Percentiles rank a stretch among this genome's conserved stretches.
Evolutionary conservation across 106 monocot genomes (phyloP).

Genomic region (Dendrobium officinale): DNA sequence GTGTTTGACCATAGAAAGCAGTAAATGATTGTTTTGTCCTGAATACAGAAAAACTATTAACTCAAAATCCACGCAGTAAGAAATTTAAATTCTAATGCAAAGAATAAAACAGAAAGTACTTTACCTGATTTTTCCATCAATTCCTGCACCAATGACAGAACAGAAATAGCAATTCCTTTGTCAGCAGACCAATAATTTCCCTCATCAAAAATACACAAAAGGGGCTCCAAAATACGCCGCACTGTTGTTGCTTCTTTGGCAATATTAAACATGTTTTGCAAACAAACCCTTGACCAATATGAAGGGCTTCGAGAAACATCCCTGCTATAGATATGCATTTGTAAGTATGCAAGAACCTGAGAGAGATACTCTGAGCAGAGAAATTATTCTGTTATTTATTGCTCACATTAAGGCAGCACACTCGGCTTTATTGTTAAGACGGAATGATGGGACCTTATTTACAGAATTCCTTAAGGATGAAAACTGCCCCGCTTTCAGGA

Average conservation of each 20-base stretch:
- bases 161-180: slow-evolving; percentile 53
- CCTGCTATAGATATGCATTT: slow-evolving; percentile 26
- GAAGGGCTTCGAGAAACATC: slow-evolving; percentile 35
- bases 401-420: slow-evolving; percentile 27
- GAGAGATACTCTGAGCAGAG: neutral
- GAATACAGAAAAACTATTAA: slow-evolving; percentile 20
- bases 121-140: slow-evolving; percentile 75
- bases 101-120: neutral
- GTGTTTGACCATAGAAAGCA: slow-evolving; percentile 79
- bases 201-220: slow-evolving; percentile 63
- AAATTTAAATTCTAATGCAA: neutral
- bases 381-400: neutral
- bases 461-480: slow-evolving; percentile 20
- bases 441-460: slow-evolving; percentile 22
- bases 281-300: slow-evolving; percentile 73
- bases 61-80: neutral
- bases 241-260: slow-evolving; percentile 89
- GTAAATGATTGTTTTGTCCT: slow-evolving; percentile 68
- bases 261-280: slow-evolving; percentile 65
- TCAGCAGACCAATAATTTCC: slow-evolving; percentile 54
- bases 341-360: neutral
- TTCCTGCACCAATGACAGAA: slow-evolving; percentile 62
- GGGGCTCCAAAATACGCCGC: slow-evolving; percentile 69
- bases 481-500: slow-evolving; percentile 15
- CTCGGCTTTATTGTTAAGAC: slow-evolving; percentile 11